Conservation (phyloP, 768 basidiomycete genomes). For the Cubamyces lactineus region DNA sequence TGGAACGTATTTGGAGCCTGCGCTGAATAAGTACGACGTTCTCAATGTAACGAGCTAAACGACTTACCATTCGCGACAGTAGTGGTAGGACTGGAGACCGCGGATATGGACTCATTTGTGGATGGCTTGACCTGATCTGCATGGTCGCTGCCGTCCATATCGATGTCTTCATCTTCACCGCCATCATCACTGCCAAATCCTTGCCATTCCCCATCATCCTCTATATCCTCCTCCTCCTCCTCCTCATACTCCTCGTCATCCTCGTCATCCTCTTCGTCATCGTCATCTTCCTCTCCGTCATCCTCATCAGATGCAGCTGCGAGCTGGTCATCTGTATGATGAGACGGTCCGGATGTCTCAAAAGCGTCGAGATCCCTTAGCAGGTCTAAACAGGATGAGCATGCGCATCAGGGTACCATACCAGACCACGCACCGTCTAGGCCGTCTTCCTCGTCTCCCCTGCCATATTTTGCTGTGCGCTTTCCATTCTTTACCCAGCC, state of each 20-base stretch:
- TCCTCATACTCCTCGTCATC: constrained; percentile 34
- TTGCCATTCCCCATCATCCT: constrained; percentile 41
- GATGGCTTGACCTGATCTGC: not conserved
- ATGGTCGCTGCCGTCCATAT: not conserved
- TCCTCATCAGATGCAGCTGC: constrained; percentile 1
- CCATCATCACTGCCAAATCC: constrained; percentile 16
- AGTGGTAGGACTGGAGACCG: not conserved
- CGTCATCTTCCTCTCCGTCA: constrained; percentile 10
- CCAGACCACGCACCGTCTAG: constrained; percentile 65
- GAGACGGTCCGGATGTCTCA: constrained; percentile 23
- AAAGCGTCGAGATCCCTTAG: constrained; percentile 32
- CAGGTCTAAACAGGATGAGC: constrained; percentile 27
- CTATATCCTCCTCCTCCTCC: constrained; percentile 21
- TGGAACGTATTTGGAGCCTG: constrained; percentile 70
- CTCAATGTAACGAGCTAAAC: not conserved
- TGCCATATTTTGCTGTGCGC: constrained; percentile 46
- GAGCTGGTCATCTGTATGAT: constrained; percentile 1
- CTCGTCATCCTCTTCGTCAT: constrained; percentile 26
- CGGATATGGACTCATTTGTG: not conserved
- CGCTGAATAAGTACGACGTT: not conserved
- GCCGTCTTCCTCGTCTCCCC: constrained; percentile 68
- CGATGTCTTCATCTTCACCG: not conserved
- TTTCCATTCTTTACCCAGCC: constrained; percentile 49
- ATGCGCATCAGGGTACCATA: not conserved
- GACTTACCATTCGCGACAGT: not conserved